Percentiles rank a stretch among this genome's conserved stretches.
These are phyloP conservation scores for Eimeria mitis DNA, from an alignment of 169 alveolate species.

Conservation along the genomic window DNA sequence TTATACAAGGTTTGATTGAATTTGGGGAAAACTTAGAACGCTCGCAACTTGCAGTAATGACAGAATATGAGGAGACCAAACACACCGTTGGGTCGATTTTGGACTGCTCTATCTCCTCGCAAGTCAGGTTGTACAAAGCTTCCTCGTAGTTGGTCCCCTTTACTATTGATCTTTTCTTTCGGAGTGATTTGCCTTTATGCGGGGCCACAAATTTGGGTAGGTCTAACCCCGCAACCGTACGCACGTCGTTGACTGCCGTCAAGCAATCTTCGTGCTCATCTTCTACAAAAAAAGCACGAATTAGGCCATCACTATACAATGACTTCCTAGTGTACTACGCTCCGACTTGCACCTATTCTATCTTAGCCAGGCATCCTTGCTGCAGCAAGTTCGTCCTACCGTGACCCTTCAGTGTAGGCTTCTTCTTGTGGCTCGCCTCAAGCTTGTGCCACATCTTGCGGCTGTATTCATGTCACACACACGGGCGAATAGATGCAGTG, in stretches of 20 bases:
- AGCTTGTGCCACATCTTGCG: conserved; percentile 21
- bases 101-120: neutral
- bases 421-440: neutral
- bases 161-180: neutral
- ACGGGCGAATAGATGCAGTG: neutral
- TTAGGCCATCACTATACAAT: neutral
- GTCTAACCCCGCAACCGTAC: neutral
- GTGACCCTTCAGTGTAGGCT: neutral
- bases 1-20: neutral
- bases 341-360: neutral
- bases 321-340: neutral
- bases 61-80: neutral
- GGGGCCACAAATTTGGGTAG: neutral
- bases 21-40: neutral
- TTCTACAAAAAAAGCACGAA: neutral
- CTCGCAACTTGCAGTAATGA: neutral
- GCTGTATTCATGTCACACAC: neutral
- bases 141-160: neutral
- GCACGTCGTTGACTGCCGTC: conserved; percentile 38
- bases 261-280: neutral
- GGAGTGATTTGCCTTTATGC: too few species aligned
- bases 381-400: neutral
- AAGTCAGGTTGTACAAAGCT: conserved; percentile 7
- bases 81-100: conserved; percentile 34
- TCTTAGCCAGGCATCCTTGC: neutral